Base-by-base conservation (phyloP, 805 yeast species). In the Saccharomycopsis schoenii region DNA sequence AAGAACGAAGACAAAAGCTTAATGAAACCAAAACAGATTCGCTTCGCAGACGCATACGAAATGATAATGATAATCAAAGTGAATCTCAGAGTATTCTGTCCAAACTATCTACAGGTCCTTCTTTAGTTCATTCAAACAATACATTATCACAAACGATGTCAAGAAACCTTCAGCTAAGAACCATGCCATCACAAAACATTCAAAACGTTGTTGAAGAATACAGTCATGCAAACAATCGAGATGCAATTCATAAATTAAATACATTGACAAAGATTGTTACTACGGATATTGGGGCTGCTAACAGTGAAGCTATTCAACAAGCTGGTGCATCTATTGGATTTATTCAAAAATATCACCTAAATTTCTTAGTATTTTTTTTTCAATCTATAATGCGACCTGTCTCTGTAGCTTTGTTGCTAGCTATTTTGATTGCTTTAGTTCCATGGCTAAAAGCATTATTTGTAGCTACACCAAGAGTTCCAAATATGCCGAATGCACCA, bases 361-460 rank as follows among this genome's bases (percentile, higher is more conserved):
- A 71, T 2, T 74, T 73, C 73, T 58, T 76, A 2, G 63, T 67
- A 2, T 77, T 71, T 66, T 61, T 77, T 21, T 37, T 73, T 8
- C 74, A 80, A 58, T 87, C 85, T 69, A 82, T 85, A 61, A 66
- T 75, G 37, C 78, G 91, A 39, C 96, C 96, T 0, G 88, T 85
- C 14, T 86, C 96, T 0, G 64, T 88, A 3, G 77, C 91, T 0
- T 78, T 90, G n/a, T 74, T 92, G 6, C 57, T 84, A 0, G 79
- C 93, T 0, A 73, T 92, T 29, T 74, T 80, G 0, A 76, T 89
- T 25, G 81, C 93, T 4, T 84, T 93, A 88, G 78, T 93, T n/a
- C 97, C 97, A 1, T 93, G 97, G 80, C 74, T 88, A 1, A 83
- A 85, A 63, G 86, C 90, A 0, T 74, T 87, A 17, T 89, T 89